Evolutionary conservation across 345 rosid genomes (phyloP), one percentile per base, ranked within the genome.

Genomic region (Gossypium thurberi): DNA sequence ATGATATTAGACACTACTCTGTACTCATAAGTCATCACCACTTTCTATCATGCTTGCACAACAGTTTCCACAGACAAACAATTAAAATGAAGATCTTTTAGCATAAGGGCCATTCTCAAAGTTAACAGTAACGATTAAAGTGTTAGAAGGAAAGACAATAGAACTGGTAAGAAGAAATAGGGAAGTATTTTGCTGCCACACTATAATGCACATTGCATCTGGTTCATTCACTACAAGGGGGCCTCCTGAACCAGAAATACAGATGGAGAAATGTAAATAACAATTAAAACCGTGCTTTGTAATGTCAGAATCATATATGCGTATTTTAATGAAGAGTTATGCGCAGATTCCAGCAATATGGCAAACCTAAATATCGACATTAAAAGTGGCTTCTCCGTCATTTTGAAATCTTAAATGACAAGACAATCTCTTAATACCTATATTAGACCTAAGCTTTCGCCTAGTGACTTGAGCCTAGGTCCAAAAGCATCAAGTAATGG

Each of bases 391-490:
- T 21, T 44, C 37, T 2, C 52, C n/a, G 6, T 43, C 33, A 44
- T 11, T 65, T 44, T 21, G 52, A 65, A 44, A 65, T 44, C 21
- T 65, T 20, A 44, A 65, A 44, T 43, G 69, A 2, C 18, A 2
- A 44, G 33, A 65, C 28, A 42, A 51, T 40, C 47, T n/a, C 58
- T 42, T 64, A 42, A 64, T n/a, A 64, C 28, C 69, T 18, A 65
- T 65, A 53, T 43, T 18, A 20, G 51, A 43, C 21, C 48, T 28
- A 65, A 65, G 28, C 33, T 46, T 53, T 65, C 37, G 18, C 18
- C 69, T 44, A 65, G 47, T 37, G 67, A 62, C 67, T 37, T 37
- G 21, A 62, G 47, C 67, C n/a, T 17, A 47, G 67, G 47, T 62
- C 48, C 1, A 12, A 13, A 42, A 64, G 15, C 50, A 10, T 64